Percentiles rank a stretch among this genome's conserved stretches.
Evolutionary conservation across 169 alveolate genomes (phyloP).

Genomic region (Besnoitia besnoiti): DNA sequence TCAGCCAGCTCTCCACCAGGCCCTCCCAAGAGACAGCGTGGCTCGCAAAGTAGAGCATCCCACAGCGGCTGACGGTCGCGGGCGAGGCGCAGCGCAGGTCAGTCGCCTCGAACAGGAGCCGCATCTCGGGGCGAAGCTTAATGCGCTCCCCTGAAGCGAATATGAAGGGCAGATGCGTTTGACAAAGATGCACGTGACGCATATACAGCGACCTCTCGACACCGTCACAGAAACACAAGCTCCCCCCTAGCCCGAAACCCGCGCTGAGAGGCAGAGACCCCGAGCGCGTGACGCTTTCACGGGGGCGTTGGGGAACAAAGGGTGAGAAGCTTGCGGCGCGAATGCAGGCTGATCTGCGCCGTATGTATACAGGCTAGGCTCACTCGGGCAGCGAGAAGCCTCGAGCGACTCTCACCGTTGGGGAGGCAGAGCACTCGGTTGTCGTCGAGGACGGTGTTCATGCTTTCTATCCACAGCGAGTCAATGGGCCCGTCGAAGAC

Average conservation of each 20-base stretch:
- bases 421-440: constrained; percentile 94
- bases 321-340: background rate
- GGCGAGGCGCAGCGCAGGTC: constrained; percentile 94
- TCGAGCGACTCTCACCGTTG: constrained; percentile 86
- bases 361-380: no score
- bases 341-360: no score
- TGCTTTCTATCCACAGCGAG: constrained; percentile 96
- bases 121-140: constrained; percentile 93
- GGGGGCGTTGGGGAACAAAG: no score
- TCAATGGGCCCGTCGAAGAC: constrained; percentile 97
- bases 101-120: constrained; percentile 92
- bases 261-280: no score
- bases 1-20: constrained; percentile 89
- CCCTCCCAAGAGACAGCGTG: constrained; percentile 94
- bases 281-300: background rate
- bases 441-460: constrained; percentile 97
- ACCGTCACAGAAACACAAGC: no score
- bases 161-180: background rate
- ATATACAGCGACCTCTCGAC: no score
- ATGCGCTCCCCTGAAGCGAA: constrained; percentile 85
- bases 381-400: constrained; percentile 55
- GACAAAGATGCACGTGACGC: background rate
- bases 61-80: constrained; percentile 97
- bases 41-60: constrained; percentile 92
- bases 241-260: no score